phyloP scores from a whole-genome alignment of 2,329 filamentous ascomycete genomes.

The Scedosporium dehoogii region DNA sequence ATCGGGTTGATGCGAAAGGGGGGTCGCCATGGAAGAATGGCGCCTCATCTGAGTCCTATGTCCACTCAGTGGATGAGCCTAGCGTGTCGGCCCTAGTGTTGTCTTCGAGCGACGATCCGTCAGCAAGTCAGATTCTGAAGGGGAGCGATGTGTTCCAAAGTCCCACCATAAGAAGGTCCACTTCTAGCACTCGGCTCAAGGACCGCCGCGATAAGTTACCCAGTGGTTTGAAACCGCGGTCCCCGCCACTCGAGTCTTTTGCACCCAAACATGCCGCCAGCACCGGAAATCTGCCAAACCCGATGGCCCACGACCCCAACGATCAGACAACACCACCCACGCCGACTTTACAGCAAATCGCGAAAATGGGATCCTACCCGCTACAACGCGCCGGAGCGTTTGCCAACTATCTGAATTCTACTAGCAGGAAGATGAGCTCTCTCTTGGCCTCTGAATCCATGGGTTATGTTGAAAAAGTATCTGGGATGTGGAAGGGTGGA shows the following conservation, averaged over 20 bases:
- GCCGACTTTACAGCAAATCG: slow-evolving; percentile 40
- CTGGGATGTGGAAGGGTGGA: slow-evolving; percentile 91
- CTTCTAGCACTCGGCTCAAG: slow-evolving; percentile 24
- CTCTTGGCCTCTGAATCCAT: slow-evolving; percentile 84
- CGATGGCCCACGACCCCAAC: slow-evolving; percentile 15
- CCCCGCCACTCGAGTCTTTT: slow-evolving; percentile 6
- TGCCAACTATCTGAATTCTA: slow-evolving; percentile 70
- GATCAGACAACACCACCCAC: slow-evolving; percentile 15
- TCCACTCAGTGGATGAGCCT: slow-evolving; percentile 64
- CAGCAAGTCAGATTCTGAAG: slow-evolving; percentile 81
- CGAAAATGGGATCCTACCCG: slow-evolving; percentile 61
- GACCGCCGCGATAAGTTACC: slow-evolving; percentile 10
- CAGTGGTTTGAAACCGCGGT: not conserved
- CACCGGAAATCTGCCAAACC: slow-evolving; percentile 25
- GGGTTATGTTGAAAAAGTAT: slow-evolving; percentile 94
- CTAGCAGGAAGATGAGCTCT: slow-evolving; percentile 71
- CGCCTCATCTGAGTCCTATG: slow-evolving; percentile 66
- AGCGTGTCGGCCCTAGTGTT: slow-evolving; percentile 61
- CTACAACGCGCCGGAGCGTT: slow-evolving; percentile 75
- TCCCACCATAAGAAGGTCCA: slow-evolving; percentile 54
- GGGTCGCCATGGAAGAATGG: slow-evolving; percentile 34
- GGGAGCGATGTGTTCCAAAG: slow-evolving; percentile 83
- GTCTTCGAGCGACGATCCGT: slow-evolving; percentile 66
- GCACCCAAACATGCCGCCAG: slow-evolving; percentile 24
- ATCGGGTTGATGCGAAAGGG: slow-evolving; percentile 25